A percentile compares a stretch with the other conserved stretches of the same genome.
Conservation (phyloP, 2,329 filamentous ascomycete species). For the Neophaeococcomyces aloes region DNA sequence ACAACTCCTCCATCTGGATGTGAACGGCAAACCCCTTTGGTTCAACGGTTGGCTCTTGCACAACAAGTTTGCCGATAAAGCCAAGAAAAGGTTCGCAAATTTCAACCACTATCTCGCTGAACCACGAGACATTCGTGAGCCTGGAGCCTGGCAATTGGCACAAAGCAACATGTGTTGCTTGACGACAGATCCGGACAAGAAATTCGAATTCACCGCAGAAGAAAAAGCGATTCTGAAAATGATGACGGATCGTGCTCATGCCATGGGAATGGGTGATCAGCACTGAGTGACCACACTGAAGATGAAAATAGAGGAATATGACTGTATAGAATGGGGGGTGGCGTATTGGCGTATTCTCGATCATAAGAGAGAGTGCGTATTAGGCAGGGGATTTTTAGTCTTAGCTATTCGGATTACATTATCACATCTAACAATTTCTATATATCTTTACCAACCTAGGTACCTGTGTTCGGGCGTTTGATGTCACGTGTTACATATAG, state of each 20-base stretch:
- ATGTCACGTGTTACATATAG: no score
- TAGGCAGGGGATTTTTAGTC: no score
- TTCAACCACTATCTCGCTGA: conserved; percentile 26
- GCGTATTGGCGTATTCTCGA: neutral
- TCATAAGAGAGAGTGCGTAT: no score
- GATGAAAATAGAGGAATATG: neutral
- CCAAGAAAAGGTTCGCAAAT: conserved; percentile 27
- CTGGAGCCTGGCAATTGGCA: conserved; percentile 20
- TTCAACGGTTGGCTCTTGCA: conserved; percentile 38
- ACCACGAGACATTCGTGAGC: conserved; percentile 18
- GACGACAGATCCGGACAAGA: conserved; percentile 18
- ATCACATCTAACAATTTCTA: no score
- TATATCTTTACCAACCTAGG: no score
- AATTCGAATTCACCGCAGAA: conserved; percentile 15
- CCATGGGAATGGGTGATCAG: conserved; percentile 14
- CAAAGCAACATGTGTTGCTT: conserved; percentile 21
- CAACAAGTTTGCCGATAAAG: conserved; percentile 33
- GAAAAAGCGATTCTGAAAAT: conserved; percentile 16
- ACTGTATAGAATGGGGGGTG: neutral
- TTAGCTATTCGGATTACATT: no score
- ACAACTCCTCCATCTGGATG: conserved; percentile 37
- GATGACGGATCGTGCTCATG: conserved; percentile 19
- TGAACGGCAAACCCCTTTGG: conserved; percentile 34
- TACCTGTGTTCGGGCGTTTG: no score
- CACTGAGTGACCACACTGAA: neutral